Conservation (phyloP, 2,329 filamentous ascomycete genomes). For the Graphilbum fragrans region DNA sequence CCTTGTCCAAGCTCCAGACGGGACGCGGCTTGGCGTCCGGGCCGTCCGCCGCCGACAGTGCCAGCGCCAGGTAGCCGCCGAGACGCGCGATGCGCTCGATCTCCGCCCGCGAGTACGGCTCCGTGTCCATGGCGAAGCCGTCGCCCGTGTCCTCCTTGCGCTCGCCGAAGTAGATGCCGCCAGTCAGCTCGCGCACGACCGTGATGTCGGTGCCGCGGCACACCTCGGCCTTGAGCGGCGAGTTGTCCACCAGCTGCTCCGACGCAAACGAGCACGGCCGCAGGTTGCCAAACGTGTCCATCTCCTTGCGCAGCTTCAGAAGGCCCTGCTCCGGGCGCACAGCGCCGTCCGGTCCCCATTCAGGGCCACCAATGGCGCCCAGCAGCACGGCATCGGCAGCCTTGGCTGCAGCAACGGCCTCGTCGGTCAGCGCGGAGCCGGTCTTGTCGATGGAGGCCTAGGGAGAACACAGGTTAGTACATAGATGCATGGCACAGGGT, state of each 20-base stretch:
- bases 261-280: conserved; percentile 93
- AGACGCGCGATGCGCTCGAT: conserved; percentile 80
- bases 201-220: conserved; percentile 84
- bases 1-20: conserved; percentile 88
- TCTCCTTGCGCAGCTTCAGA: conserved; percentile 81
- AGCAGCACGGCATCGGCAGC: conserved; percentile 80
- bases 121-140: conserved; percentile 68
- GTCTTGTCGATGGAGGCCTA: conserved; percentile 81
- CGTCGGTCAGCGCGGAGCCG: conserved; percentile 68
- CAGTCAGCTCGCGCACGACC: conserved; percentile 83
- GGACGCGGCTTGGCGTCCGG: conserved; percentile 39
- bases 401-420: conserved; percentile 73
- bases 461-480: neutral
- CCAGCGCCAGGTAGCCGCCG: conserved; percentile 68
- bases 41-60: conserved; percentile 44
- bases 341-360: conserved; percentile 77
- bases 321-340: conserved; percentile 90
- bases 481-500: no score
- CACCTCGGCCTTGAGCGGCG: conserved; percentile 75
- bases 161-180: conserved; percentile 92
- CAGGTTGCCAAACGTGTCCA: conserved; percentile 89
- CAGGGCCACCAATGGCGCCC: conserved; percentile 85
- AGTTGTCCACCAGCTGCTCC: conserved; percentile 69
- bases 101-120: conserved; percentile 74
- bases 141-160: conserved; percentile 68